A percentile compares a stretch with the other conserved stretches of the same genome.
phyloP scores from a whole-genome alignment of 805 yeast species.

The Vanderwaltozyma tropicalis region DNA sequence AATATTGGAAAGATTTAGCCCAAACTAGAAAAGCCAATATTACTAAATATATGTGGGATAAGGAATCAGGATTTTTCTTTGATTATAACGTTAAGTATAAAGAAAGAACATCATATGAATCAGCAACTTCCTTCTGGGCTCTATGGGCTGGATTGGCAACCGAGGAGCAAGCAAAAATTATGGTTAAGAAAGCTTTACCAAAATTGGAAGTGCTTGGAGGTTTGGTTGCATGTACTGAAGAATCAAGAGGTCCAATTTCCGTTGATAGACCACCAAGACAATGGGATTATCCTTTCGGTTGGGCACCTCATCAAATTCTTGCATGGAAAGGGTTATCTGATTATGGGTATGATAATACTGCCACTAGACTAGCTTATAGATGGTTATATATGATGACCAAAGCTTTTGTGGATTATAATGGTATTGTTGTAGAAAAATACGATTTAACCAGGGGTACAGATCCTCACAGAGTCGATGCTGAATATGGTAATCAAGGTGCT shows the following conservation, averaged over 20 bases:
- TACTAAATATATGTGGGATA: conserved; percentile 74
- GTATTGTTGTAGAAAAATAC: conserved; percentile 94
- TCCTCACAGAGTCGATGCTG: conserved; percentile 90
- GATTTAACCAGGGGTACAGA: conserved; percentile 77
- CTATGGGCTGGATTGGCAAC: conserved; percentile 73
- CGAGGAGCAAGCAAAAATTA: conserved; percentile 51
- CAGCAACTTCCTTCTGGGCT: conserved; percentile 89
- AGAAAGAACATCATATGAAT: conserved; percentile 56
- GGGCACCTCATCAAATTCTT: conserved; percentile 97
- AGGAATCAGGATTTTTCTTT: conserved; percentile 61
- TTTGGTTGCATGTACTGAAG: conserved; percentile 68
- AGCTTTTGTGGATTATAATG: conserved; percentile 85
- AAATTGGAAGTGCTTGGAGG: conserved; percentile 86
- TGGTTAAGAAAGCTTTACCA: conserved; percentile 49
- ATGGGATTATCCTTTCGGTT: conserved; percentile 97
- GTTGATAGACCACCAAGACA: conserved; percentile 77
- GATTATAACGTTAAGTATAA: conserved; percentile 65
- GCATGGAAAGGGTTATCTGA: conserved; percentile 80
- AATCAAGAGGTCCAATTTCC: conserved; percentile 62
- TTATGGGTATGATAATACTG: conserved; percentile 57
- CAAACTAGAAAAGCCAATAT: conserved; percentile 42
- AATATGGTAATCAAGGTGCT: conserved; percentile 93
- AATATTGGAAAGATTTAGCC: conserved; percentile 54
- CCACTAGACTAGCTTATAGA: conserved; percentile 65
- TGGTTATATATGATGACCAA: conserved; percentile 88